Base-by-base conservation (phyloP, 2,329 filamentous ascomycete species). In the Immersiporthe knoxdaviesiana region DNA sequence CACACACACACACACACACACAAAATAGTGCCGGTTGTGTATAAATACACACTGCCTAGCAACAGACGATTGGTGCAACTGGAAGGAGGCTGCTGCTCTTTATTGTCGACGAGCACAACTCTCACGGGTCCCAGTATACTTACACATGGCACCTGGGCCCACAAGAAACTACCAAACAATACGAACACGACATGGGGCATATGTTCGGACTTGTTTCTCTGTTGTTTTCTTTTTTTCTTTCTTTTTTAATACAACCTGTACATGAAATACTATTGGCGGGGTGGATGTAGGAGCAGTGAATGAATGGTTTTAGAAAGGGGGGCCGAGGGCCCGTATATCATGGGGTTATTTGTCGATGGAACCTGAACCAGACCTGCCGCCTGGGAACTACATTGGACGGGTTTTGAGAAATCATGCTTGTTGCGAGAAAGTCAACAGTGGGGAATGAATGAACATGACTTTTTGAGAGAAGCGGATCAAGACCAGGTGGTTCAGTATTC, bases 1-100 rank as follows among this genome's bases (percentile, higher is more conserved):
- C n/a, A n/a, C n/a, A n/a, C n/a, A n/a, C 47, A 39, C 12, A 68
- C n/a, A n/a, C n/a, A n/a, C n/a, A n/a, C n/a, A n/a, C 47, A 39
- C 12, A 68, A 47, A 16, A 63, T 27, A 14, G 54, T 41, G 32
- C 58, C 56, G 30, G 58, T 37, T 70, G 37, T 27, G 52, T 58
- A 44, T 56, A 60, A n/a, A n/a, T 21, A 47, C 44, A 47, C 18
- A n/a, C 30, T 65, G n/a, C n/a, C n/a, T n/a, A n/a, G 39, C 62
- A 65, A 58, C 62, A 58, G 27, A 39, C 30, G 56, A 58, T 7
- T 21, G 21, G 12, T 16, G 16, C 14, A 18, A 18, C 30, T 24
- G 41, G 30, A 24, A n/a, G 5, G 16, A 16, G 21, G 18, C 16
- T 11, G 56, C 18, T 37, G 18, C 30, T 56, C 52, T 56, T 11